Conservation (phyloP, 352 stramenopile species). For the Pelagophyceae sp. region DNA sequence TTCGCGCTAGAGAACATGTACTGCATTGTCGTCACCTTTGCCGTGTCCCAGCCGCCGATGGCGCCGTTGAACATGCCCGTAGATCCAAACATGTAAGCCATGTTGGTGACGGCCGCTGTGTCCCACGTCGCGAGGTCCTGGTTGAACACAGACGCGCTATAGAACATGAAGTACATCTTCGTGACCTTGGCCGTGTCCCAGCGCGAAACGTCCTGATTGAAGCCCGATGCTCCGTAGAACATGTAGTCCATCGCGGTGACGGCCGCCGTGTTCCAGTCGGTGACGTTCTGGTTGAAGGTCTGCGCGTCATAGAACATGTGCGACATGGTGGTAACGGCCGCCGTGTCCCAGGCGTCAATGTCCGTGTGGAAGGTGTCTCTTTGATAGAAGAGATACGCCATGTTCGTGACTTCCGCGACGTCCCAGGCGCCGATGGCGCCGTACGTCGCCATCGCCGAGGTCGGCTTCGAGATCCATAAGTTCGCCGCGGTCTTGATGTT, state of each 20-base stretch:
- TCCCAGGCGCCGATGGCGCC: slow-evolving; percentile 32
- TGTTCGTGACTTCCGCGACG: slow-evolving; percentile 21
- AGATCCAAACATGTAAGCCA: too few relatives aligned
- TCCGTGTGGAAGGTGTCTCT: slow-evolving; percentile 20
- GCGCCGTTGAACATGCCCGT: too few relatives aligned
- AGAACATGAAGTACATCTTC: slow-evolving; percentile 35
- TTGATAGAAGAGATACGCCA: slow-evolving; percentile 27
- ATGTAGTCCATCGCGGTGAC: slow-evolving; percentile 1
- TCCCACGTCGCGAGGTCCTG: not conserved
- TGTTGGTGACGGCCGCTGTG: too few relatives aligned
- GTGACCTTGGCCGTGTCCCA: slow-evolving; percentile 29
- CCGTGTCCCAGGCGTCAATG: slow-evolving; percentile 7
- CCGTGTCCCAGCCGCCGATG: slow-evolving; percentile 21
- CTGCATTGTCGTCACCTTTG: not conserved
- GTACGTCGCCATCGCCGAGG: slow-evolving; percentile 17
- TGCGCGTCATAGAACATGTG: not conserved
- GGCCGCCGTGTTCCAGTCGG: not conserved
- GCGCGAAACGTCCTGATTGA: slow-evolving; percentile 24
- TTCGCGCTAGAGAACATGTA: slow-evolving; percentile 4
- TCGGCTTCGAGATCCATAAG: too few relatives aligned
- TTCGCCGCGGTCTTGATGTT: too few relatives aligned
- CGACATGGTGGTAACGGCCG: not conserved
- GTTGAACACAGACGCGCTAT: slow-evolving; percentile 27
- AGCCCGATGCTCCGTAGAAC: not conserved
- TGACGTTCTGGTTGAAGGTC: slow-evolving; percentile 15